Evolutionary conservation across 129 eudicot genomes (phyloP), one percentile per base, ranked within the genome.

Genomic region (Gnaphalium uliginosum): DNA sequence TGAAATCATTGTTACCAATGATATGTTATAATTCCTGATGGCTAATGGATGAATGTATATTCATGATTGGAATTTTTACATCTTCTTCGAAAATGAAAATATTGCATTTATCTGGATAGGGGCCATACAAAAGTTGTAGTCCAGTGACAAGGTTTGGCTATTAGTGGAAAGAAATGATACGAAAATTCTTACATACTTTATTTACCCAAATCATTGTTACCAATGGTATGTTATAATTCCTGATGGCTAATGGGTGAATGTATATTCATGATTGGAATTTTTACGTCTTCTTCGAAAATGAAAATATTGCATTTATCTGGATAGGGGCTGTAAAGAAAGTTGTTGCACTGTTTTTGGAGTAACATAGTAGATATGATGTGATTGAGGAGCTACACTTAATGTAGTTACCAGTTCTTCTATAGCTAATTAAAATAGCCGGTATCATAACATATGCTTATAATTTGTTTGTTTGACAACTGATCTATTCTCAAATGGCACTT

Each of bases 401-500:
- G 53, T 15, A 11, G 5, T 14, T 46, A 46, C 5, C 18, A 46
- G 1, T 46, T 46, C n/a, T 46, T 46, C 53, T 13, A 46, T 46
- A 13, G n/a, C n/a, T 13, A 46, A 46, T 46, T 46, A 4, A 2
- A 46, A 46, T 0, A 46, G 53, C 4, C 61, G 1, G 26, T 7
- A 7, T 56, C 25, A 19, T 54, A 54, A 18, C 1, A 22, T 17
- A 17, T 21, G 25, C 13, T 7, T 21, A 56, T 8, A 56, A 56
- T 7, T 19, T 56, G 13, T 19, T n/a, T 21, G 61, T 19, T 6
- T 75, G 43, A 43, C 18, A 33, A 69, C 51, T 50, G 27, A 22
- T 71, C 63, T 67, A 48, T n/a, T 79, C 13, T 66, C 22, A 56
- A 29, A 24, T 79, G 82, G n/a, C 53, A 76, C 79, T 48, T 76